These are phyloP conservation scores for Dispira simplex DNA, from an alignment of 192 early-diverging fungal genomes.

Conservation along the genomic window DNA sequence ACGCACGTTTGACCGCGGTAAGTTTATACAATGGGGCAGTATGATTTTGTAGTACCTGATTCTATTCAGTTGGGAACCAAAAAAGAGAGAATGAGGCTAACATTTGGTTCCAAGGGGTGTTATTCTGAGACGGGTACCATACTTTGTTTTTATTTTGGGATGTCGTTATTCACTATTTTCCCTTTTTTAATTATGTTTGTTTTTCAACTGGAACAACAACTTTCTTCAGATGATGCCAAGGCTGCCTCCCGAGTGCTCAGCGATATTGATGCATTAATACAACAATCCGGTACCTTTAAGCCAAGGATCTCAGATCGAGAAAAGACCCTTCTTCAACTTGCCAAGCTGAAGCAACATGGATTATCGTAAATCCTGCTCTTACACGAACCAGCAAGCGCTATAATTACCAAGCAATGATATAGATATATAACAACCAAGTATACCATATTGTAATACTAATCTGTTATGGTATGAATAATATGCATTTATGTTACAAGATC, in stretches of 20 bases:
- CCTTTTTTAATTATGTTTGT: not conserved
- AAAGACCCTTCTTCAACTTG: constrained; percentile 24
- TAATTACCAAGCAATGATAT: too few relatives aligned
- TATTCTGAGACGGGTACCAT: not conserved
- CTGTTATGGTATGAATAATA: too few relatives aligned
- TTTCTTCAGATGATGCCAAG: not conserved
- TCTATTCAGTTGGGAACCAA: not conserved
- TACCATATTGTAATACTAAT: too few relatives aligned
- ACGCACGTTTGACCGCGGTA: constrained; percentile 7
- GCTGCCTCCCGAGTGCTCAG: not conserved
- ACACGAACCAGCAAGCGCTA: too few relatives aligned
- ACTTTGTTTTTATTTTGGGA: not conserved
- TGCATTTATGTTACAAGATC: too few relatives aligned
- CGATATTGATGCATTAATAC: constrained; percentile 14
- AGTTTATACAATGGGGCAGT: not conserved
- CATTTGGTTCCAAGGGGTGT: not conserved
- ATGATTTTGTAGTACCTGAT: not conserved
- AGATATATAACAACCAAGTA: too few relatives aligned
- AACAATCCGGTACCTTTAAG: constrained; percentile 20
- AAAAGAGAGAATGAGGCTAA: too few relatives aligned
- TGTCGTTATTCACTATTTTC: not conserved
- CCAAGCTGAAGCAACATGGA: not conserved
- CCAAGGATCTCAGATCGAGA: constrained; percentile 36
- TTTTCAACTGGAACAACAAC: too few relatives aligned
- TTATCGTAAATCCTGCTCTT: too few relatives aligned